Evolutionary conservation across 768 basidiomycete species (phyloP).

Genomic region (Pisolithus sp.): DNA sequence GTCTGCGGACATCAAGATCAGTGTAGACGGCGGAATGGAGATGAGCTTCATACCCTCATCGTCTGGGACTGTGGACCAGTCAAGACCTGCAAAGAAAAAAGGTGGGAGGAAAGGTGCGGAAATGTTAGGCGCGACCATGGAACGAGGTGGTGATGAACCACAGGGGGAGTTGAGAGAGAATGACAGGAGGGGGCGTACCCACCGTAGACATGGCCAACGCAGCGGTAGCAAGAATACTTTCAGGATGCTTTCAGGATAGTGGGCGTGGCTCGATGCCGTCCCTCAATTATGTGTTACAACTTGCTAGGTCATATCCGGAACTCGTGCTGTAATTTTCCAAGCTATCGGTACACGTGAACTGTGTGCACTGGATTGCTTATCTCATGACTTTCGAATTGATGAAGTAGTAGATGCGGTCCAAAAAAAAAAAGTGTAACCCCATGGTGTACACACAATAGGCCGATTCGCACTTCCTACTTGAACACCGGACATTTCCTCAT

Average conservation of each 20-base stretch:
- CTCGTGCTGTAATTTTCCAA: no score
- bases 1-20: slow-evolving; percentile 17
- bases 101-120: slow-evolving; percentile 57
- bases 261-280: not conserved
- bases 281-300: not conserved
- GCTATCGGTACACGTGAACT: no score
- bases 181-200: slow-evolving; percentile 72
- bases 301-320: not conserved
- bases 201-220: slow-evolving; percentile 70
- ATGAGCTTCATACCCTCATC: slow-evolving; percentile 73
- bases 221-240: slow-evolving; percentile 91
- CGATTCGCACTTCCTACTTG: no score
- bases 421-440: no score
- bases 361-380: no score
- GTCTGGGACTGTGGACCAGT: slow-evolving; percentile 10
- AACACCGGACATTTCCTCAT: no score
- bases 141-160: slow-evolving; percentile 59
- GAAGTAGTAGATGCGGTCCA: no score
- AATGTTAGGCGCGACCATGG: slow-evolving; percentile 83
- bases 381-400: no score
- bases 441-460: no score
- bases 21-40: slow-evolving; percentile 67
- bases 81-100: slow-evolving; percentile 25
- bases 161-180: slow-evolving; percentile 48
- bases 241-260: slow-evolving; percentile 22